Evolutionary conservation across 495 filamentous ascomycete species (phyloP), one percentile per base, ranked within the genome.

Genomic region (Podospora fimiseda): DNA sequence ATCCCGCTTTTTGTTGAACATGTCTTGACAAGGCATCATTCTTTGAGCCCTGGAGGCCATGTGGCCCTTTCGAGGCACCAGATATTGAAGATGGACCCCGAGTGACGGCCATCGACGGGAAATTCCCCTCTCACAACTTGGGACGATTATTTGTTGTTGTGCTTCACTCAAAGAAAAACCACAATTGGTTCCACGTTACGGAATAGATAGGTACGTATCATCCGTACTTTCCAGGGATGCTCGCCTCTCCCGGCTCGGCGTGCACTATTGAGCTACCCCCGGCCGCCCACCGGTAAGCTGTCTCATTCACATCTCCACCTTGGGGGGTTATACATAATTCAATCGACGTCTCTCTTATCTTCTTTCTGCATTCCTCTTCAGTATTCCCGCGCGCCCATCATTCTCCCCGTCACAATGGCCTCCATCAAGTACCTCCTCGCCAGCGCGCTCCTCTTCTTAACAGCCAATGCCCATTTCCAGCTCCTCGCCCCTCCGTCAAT

Each of bases 381-480:
- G 11, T 11, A 33, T 33, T 33, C 27, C n/a, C n/a, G n/a, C n/a
- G n/a, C n/a, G n/a, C n/a, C n/a, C n/a, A n/a, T n/a, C n/a, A n/a
- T n/a, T n/a, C n/a, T n/a, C n/a, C n/a, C n/a, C n/a, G n/a, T n/a
- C 51, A 62, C 37, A 49, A 68, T 70, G 68, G 60, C 65, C 15
- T 55, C 57, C n/a, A 40, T 69, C 24, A 22, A 50, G 33, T 53
- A 58, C 7, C 37, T 60, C 48, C 16, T 61, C 48, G 45, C 58
- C 16, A 46, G 63, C 1, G 24, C 60, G 51, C 48, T 67, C 50
- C 64, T 73, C 41, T 58, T 65, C 14, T 54, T 66, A 30, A 38
- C 66, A 38, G 60, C 67, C 23, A 63, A 59, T 14, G 76, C 72
- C 46, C 77, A 80, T 62, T 80, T 78, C 61, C 55, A 64, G 8